phyloP scores from a whole-genome alignment of 345 rosid species.

The Linum tenue region DNA sequence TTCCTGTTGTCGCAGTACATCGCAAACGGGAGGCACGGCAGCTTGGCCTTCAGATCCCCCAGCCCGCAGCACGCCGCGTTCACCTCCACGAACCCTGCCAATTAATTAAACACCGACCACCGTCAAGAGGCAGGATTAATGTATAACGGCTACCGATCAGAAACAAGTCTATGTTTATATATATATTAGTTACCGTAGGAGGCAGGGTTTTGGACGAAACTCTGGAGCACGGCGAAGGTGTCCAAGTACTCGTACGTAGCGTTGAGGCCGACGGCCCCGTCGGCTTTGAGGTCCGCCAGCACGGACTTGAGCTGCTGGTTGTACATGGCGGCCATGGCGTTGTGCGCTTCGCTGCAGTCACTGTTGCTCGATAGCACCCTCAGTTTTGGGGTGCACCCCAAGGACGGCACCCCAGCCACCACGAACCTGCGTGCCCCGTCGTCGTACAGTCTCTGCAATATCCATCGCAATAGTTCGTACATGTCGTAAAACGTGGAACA shows the following conservation, averaged over 20 bases:
- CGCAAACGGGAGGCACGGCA: conserved; percentile 47
- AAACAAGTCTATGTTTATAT: not conserved
- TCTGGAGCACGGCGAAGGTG: conserved; percentile 28
- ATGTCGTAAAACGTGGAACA: not conserved
- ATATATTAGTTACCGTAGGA: conserved; percentile 26
- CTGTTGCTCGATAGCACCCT: conserved; percentile 31
- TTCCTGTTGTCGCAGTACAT: conserved; percentile 49
- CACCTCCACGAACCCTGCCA: conserved; percentile 47
- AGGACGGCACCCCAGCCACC: conserved; percentile 32
- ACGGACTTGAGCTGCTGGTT: conserved; percentile 31
- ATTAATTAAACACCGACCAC: no score
- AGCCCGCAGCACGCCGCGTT: conserved; percentile 74
- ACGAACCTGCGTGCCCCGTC: conserved; percentile 45
- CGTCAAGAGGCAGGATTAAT: not conserved
- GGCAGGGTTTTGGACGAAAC: conserved; percentile 40
- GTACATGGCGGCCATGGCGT: conserved; percentile 35
- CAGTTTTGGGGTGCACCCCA: conserved; percentile 51
- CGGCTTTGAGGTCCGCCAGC: conserved; percentile 26
- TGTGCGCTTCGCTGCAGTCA: conserved; percentile 39
- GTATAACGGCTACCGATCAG: not conserved
- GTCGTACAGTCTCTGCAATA: conserved; percentile 33
- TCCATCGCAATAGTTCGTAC: not conserved
- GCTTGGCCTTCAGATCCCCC: conserved; percentile 42
- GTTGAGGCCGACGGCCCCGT: conserved; percentile 30
- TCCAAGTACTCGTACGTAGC: conserved; percentile 49